Evolutionary conservation across 2,329 filamentous ascomycete species (phyloP), one percentile per base, ranked within the genome.

Genomic region (Seiridium unicorne): DNA sequence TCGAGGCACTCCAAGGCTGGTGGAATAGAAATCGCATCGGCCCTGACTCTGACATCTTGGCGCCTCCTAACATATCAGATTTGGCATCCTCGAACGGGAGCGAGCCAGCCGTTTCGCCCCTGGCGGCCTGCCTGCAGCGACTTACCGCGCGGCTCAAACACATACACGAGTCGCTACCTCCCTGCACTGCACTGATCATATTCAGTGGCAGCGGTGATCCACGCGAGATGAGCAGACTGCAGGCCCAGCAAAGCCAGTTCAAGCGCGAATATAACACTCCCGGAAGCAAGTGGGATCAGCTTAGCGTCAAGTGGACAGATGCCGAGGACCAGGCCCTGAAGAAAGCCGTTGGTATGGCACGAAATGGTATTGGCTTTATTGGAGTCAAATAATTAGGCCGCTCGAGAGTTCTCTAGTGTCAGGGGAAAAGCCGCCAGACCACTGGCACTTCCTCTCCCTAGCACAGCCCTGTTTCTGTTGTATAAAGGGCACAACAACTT

Each of bases 251-350:
- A 55, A 70, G 79, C 5, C 81, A 84, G 71, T 88, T 84, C 77
- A 84, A 82, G 70, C 81, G 80, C 65, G 87, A 90, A 72, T 89
- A 87, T 71, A 86, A 87, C 71, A 82, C 81, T 7, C 82, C 82
- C 0, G 83, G 84, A 10, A 83, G 78, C 63, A 88, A 88, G 65
- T 90, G 87, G 87, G 86, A 90, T 70, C 74, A 88, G 63, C 75
- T 90, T 42, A 85, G 80, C 66, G 85, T 90, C 60, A 81, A 85
- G 72, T 90, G 88, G 88, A 89, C 87, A 8, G 87, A 89, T 67
- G 76, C 72, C 0, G 88, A 90, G 72, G 84, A 88, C 51, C 85
- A 89, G 75, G 83, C 81, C 44, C 75, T 90, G 65, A 83, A 79
- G 68, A 79, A 75, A 68, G 87, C 87, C 0, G 82, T 83, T 18